These are phyloP conservation scores for Umbelopsis sp. DNA, from an alignment of 192 early-diverging fungal species.

Conservation along the genomic window DNA sequence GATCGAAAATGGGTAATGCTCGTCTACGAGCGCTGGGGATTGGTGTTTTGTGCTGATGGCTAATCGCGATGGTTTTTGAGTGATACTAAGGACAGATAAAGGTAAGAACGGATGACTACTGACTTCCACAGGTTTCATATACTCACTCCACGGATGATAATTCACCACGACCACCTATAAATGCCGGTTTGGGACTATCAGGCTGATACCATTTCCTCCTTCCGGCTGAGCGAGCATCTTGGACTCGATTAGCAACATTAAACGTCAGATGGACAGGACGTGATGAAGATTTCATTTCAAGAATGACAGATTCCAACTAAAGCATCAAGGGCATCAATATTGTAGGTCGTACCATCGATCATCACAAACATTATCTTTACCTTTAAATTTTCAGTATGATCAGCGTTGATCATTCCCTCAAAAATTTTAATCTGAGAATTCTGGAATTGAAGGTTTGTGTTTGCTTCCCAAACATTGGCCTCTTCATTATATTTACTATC, in stretches of 20 bases:
- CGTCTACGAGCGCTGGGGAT: slow-evolving; percentile 71
- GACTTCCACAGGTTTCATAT: background rate
- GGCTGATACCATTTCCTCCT: slow-evolving; percentile 33
- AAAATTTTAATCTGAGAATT: background rate
- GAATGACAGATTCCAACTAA: slow-evolving; percentile 47
- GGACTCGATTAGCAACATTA: slow-evolving; percentile 27
- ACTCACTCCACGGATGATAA: slow-evolving; percentile 49
- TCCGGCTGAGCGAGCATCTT: slow-evolving; percentile 26
- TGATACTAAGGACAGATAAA: slow-evolving; percentile 46
- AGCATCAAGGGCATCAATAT: background rate
- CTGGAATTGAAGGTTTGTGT: background rate
- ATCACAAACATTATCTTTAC: slow-evolving; percentile 22
- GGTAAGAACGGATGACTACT: background rate
- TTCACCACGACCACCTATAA: slow-evolving; percentile 61
- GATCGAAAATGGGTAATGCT: slow-evolving; percentile 63
- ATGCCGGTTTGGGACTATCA: slow-evolving; percentile 23
- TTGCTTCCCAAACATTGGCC: slow-evolving; percentile 27
- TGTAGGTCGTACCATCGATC: background rate
- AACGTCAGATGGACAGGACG: slow-evolving; percentile 54
- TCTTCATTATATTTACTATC: background rate
- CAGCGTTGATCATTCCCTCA: background rate
- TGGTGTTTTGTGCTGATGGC: slow-evolving; percentile 52
- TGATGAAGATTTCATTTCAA: slow-evolving; percentile 45
- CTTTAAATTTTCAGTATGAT: slow-evolving; percentile 16
- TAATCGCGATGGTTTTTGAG: slow-evolving; percentile 64